A percentile compares a stretch with the other conserved stretches of the same genome.
phyloP scores from a whole-genome alignment of 2,329 filamentous ascomycete species.

The Penicillium concentricum region DNA sequence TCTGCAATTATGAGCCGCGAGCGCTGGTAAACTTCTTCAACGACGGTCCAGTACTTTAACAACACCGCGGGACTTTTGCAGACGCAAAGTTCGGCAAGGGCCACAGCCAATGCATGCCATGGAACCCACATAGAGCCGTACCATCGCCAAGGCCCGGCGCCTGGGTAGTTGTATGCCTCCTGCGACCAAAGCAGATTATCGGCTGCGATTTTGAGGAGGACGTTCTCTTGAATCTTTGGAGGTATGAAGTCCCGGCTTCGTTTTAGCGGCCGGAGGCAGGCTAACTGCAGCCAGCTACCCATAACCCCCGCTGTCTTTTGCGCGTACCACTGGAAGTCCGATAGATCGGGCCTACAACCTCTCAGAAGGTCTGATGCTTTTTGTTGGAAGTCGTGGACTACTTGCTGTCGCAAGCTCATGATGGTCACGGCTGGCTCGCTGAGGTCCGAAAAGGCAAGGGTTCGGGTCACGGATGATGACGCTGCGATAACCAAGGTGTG shows the following conservation, averaged over 20 bases:
- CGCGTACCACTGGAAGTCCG: slow-evolving; percentile 29
- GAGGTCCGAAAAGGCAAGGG: slow-evolving; percentile 27
- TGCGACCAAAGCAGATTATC: slow-evolving; percentile 24
- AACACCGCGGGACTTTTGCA: slow-evolving; percentile 25
- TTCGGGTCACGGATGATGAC: slow-evolving; percentile 22
- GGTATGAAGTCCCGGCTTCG: slow-evolving; percentile 24
- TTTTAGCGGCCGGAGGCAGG: slow-evolving; percentile 29
- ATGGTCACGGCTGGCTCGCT: slow-evolving; percentile 22
- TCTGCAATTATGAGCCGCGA: slow-evolving; percentile 28
- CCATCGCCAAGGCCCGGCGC: slow-evolving; percentile 27
- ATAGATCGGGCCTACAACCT: slow-evolving; percentile 19
- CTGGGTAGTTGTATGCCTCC: slow-evolving; percentile 22
- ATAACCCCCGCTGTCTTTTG: slow-evolving; percentile 21
- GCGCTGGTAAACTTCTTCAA: slow-evolving; percentile 25
- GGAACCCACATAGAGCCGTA: slow-evolving; percentile 30
- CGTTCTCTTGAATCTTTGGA: slow-evolving; percentile 23
- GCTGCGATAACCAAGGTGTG: slow-evolving; percentile 24
- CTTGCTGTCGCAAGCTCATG: slow-evolving; percentile 26
- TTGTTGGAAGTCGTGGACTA: slow-evolving; percentile 27
- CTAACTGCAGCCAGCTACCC: slow-evolving; percentile 29
- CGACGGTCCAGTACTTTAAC: slow-evolving; percentile 24
- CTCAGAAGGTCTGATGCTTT: slow-evolving; percentile 21
- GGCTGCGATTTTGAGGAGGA: slow-evolving; percentile 27
- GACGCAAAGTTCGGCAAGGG: slow-evolving; percentile 32
- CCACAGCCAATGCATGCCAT: slow-evolving; percentile 35